Conservation (phyloP, 768 basidiomycete species). For the Naganishia vaughanmartiniae region DNA sequence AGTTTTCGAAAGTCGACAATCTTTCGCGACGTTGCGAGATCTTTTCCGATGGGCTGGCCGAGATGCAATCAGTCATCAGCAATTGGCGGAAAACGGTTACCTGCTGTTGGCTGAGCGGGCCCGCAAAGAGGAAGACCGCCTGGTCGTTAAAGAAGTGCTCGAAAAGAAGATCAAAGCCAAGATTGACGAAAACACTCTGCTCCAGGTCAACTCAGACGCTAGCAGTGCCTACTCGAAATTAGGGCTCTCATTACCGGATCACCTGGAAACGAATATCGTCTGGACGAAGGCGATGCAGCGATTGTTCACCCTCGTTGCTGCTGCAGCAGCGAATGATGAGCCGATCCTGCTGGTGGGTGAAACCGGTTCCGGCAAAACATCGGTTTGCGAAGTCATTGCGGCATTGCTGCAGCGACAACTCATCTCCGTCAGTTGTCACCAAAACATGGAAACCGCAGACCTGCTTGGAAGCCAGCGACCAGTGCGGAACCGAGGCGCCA, state of each 20-base stretch:
- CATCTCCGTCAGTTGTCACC: conserved; percentile 85
- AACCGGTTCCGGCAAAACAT: conserved; percentile 96
- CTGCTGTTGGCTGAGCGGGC: conserved; percentile 94
- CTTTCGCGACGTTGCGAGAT: conserved; percentile 94
- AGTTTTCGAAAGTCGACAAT: conserved; percentile 95
- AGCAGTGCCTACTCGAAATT: conserved; percentile 39
- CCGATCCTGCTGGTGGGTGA: conserved; percentile 94
- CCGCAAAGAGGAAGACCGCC: conserved; percentile 77
- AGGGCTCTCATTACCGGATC: conserved; percentile 42
- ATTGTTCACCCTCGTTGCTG: conserved; percentile 74
- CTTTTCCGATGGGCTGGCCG: conserved; percentile 95
- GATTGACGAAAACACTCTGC: conserved; percentile 71
- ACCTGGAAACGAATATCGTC: conserved; percentile 56
- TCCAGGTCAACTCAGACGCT: conserved; percentile 54
- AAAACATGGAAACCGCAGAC: conserved; percentile 97
- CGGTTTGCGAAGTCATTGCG: conserved; percentile 86
- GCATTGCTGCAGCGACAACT: conserved; percentile 63
- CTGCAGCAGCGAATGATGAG: conserved; percentile 86
- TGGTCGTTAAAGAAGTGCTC: conserved; percentile 85
- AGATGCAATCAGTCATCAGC: conserved; percentile 82
- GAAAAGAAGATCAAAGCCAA: conserved; percentile 82
- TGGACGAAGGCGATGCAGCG: conserved; percentile 95
- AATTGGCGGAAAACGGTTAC: conserved; percentile 92
- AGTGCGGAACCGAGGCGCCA: conserved; percentile 67
- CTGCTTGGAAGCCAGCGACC: conserved; percentile 90